Base-by-base conservation (phyloP, 148 eudicot species). In the Heliamphora exappendiculata region DNA sequence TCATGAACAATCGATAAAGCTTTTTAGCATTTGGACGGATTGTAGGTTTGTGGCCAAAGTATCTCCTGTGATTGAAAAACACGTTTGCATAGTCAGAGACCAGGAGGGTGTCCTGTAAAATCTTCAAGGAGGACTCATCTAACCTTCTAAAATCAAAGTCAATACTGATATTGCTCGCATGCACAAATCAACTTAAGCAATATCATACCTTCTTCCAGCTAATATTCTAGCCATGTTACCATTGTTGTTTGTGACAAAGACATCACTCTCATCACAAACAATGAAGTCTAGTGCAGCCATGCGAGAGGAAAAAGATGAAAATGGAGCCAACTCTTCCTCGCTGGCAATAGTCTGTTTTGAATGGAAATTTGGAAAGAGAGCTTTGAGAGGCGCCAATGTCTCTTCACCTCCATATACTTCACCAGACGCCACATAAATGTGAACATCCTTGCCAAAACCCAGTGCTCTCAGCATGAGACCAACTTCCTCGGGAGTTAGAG, bases 191-290 rank as follows among this genome's bases (percentile, higher is more conserved):
- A 16, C 55, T 26, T 39, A 73, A 24, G 45, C 14, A 54, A 67
- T 54, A 42, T 50, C 72, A 72, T 87, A 93, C 98, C 98, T 93
- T 87, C 92, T 84, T 80, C 98, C 98, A 26, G 98, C 93, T 42
- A 93, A 79, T 50, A 93, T 93, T 78, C 81, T 89, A 45, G 96
- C 98, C 98, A 93, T 93, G 82, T 93, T 93, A 28, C 98, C 98
- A 65, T 93, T 93, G 78, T 93, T 93, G 80, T 93, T 93, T 41
- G 96, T 84, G 82, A 89, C 88, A 72, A 93, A 91, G 78, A 93
- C 94, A 78, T 91, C 92, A 53, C 96, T 91, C 67, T 88, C 89
- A 53, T 93, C 98, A 65, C 90, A 91, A 76, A 93, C 96, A 49
- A 89, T 86, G 83, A 87, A 91, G 78, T 93, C 98, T 53, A 93